Percentiles rank a stretch among this genome's conserved stretches.
These are phyloP conservation scores for Phytopythium aichiense DNA, from an alignment of 352 stramenopile genomes.

Conservation along the genomic window DNA sequence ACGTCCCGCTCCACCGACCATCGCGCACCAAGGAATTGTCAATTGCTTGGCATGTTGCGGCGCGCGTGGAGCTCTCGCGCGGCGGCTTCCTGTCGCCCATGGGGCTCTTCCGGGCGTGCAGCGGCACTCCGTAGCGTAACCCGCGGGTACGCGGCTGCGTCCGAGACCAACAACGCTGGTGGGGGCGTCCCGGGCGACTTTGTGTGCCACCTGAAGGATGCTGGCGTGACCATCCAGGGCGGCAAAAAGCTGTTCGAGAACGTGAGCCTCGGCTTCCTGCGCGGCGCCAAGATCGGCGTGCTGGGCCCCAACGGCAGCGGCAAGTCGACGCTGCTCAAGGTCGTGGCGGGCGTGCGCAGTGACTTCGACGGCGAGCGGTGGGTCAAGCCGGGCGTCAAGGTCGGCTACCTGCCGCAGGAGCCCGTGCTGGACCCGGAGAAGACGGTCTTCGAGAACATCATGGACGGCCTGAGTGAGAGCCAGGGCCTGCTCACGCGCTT, in stretches of 20 bases:
- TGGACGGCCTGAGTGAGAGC: slow-evolving; percentile 84
- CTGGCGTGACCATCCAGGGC: slow-evolving; percentile 71
- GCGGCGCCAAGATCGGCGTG: slow-evolving; percentile 94
- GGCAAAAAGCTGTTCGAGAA: slow-evolving; percentile 85
- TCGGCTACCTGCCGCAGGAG: slow-evolving; percentile 88
- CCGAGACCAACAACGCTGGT: slow-evolving; percentile 50
- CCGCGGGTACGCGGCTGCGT: slow-evolving; percentile 32
- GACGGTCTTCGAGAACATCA: slow-evolving; percentile 90
- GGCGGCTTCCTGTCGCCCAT: not conserved
- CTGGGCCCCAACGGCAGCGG: slow-evolving; percentile 94
- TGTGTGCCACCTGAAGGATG: slow-evolving; percentile 71
- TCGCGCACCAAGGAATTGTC: too few species aligned
- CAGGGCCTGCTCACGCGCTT: slow-evolving; percentile 76
- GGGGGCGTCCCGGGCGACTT: slow-evolving; percentile 81
- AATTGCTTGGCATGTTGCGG: not conserved
- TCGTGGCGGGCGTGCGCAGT: slow-evolving; percentile 89
- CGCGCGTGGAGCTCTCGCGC: not conserved
- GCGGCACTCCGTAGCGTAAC: not conserved
- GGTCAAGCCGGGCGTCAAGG: slow-evolving; percentile 80
- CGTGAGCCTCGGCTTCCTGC: slow-evolving; percentile 73
- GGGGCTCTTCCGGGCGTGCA: not conserved
- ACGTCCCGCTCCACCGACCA: not conserved
- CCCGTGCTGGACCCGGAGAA: slow-evolving; percentile 79
- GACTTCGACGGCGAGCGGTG: slow-evolving; percentile 88
- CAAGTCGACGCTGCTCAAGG: slow-evolving; percentile 96